Base-by-base conservation (phyloP, 345 rosid genomes). In the Luvunga scandens region DNA sequence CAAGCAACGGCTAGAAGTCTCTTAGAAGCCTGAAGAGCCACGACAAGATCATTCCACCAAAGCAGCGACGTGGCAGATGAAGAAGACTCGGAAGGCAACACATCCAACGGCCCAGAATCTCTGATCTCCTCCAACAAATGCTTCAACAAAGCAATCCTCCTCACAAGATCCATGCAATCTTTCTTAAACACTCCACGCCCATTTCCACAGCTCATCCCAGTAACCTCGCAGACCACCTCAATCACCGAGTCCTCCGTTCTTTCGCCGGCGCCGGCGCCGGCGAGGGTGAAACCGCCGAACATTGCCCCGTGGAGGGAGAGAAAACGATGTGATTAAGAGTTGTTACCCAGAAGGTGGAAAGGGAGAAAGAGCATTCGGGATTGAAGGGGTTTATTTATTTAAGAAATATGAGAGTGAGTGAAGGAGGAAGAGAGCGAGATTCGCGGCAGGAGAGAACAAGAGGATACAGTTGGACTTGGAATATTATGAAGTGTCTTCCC, bases 121-220 rank as follows among this genome's bases (percentile, higher is more conserved):
- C 81, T 82, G 5, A 92, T 86, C 86, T 97, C 98, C 82, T 94
- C 98, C n/a, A 97, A 71, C 77, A 97, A 84, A 88, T 90, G 90
- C 77, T 88, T 86, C 81, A 97, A 80, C 42, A 90, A 84, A 34
- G 90, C 75, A 9, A 94, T 85, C 87, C 97, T 84, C 77, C 99
- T 85, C 45, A 88, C 89, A 78, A 94, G 98, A 94, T 94, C 94
- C 67, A 87, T 81, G 70, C 94, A 91, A 50, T 93, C 98, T 82
- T 86, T 94, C 85, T 82, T 89, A 74, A 96, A 91, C 70, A 83
- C 4, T 5, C 31, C 73, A 30, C 79, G 21, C 66, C 75, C 36
- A 75, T 12, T 31, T 42, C 75, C 86, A 0, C 39, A 80, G 24
- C 45, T 28, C 39, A 71, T 65, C 45, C 81, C 80, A 7, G 27